phyloP scores from a whole-genome alignment of 352 stramenopile species.

The Pythium aristosporum region DNA sequence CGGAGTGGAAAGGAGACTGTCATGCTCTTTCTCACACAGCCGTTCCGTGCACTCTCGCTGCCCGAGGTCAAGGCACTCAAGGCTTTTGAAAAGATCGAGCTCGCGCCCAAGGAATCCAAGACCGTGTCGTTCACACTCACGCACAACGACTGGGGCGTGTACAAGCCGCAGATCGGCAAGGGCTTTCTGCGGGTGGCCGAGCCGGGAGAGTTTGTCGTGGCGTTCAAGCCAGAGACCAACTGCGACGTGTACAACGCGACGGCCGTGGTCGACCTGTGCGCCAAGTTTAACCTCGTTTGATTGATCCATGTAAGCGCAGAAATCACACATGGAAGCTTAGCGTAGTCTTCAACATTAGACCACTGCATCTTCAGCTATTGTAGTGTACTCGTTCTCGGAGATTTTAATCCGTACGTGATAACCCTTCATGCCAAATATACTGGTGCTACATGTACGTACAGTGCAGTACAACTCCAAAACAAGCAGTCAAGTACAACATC shows the following conservation, averaged over 20 bases:
- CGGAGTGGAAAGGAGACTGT: constrained; percentile 43
- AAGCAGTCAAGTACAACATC: too few species aligned
- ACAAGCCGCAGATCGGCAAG: constrained; percentile 39
- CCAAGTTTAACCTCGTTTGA: too few species aligned
- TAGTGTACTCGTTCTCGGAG: too few species aligned
- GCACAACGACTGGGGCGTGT: constrained; percentile 54
- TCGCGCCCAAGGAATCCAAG: constrained; percentile 30
- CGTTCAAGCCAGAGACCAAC: constrained; percentile 55
- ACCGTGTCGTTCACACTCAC: constrained; percentile 47
- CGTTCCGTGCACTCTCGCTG: constrained; percentile 30
- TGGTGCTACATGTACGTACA: too few species aligned
- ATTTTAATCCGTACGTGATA: too few species aligned
- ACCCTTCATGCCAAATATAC: too few species aligned
- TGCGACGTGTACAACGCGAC: constrained; percentile 21
- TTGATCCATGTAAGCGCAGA: too few species aligned
- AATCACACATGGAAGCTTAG: too few species aligned
- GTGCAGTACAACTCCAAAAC: too few species aligned
- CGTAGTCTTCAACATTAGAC: too few species aligned
- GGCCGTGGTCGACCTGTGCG: too few species aligned
- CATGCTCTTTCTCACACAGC: constrained; percentile 37
- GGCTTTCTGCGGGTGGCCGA: constrained; percentile 40
- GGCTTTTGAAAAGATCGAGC: constrained; percentile 62
- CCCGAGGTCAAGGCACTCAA: constrained; percentile 78
- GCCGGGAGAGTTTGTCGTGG: constrained; percentile 54
- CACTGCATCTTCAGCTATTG: too few species aligned